A percentile compares a stretch with the other conserved stretches of the same genome.
Evolutionary conservation across 2,329 filamentous ascomycete genomes (phyloP).

Genomic region (Trichoderma sp.): DNA sequence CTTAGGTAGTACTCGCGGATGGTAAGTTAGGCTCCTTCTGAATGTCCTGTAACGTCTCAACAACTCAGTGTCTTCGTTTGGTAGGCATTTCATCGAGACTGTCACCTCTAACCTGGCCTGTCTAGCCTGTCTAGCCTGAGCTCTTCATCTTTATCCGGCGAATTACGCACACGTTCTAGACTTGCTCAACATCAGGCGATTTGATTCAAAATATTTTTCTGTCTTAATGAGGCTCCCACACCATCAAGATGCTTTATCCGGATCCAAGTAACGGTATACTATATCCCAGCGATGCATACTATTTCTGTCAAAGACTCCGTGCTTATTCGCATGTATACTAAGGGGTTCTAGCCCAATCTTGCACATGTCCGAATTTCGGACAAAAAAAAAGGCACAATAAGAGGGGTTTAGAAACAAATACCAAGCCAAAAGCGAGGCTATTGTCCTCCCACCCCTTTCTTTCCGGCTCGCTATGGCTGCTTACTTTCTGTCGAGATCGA

Average conservation of each 20-base stretch:
- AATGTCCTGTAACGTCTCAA: not conserved
- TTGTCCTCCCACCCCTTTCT: not conserved
- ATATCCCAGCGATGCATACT: not conserved
- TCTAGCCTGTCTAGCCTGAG: not conserved
- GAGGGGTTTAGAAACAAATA: not conserved
- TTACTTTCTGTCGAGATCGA: slow-evolving; percentile 50
- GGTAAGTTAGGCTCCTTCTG: not conserved
- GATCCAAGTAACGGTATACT: not conserved
- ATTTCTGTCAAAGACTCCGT: slow-evolving; percentile 4
- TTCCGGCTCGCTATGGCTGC: not conserved
- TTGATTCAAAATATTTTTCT: not conserved
- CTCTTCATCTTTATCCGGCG: not conserved
- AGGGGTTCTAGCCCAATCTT: slow-evolving; percentile 1
- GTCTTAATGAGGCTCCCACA: not conserved
- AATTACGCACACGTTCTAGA: slow-evolving; percentile 2
- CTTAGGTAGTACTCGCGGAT: not conserved
- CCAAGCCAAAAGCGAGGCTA: not conserved
- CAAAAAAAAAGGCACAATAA: not conserved
- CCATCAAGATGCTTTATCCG: slow-evolving; percentile 10
- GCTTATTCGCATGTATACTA: slow-evolving; percentile 2
- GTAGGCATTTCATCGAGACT: not conserved
- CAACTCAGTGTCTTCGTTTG: not conserved
- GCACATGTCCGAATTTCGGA: not conserved
- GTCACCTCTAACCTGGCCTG: not conserved
- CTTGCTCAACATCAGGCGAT: not conserved